Evolutionary conservation across 2,329 filamentous ascomycete species (phyloP).

Genomic region (Exophiala spinifera): DNA sequence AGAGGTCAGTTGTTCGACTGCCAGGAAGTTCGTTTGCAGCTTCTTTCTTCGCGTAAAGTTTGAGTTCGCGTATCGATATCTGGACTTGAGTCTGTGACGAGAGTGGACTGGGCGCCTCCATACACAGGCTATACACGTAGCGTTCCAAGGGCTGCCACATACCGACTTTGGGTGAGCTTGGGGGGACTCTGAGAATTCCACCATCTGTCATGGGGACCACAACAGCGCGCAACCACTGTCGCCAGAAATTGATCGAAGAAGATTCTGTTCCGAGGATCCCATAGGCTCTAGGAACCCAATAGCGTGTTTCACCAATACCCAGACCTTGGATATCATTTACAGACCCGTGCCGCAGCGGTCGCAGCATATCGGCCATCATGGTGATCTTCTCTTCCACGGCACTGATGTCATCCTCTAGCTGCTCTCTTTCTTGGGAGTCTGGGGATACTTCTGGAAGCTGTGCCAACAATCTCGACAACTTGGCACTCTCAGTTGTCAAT

Average conservation of each 20-base stretch:
- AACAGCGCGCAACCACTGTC: slow-evolving; percentile 93
- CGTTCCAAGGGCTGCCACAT: slow-evolving; percentile 95
- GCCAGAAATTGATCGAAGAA: slow-evolving; percentile 88
- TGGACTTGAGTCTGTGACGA: slow-evolving; percentile 96
- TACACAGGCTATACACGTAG: slow-evolving; percentile 95
- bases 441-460: slow-evolving; percentile 76
- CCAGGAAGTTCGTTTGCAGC: slow-evolving; percentile 90
- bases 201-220: slow-evolving; percentile 96
- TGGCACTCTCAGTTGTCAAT: slow-evolving; percentile 80
- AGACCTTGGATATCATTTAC: slow-evolving; percentile 96
- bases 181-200: slow-evolving; percentile 73
- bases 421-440: slow-evolving; percentile 75
- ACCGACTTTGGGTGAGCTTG: slow-evolving; percentile 84
- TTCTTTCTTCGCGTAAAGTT: slow-evolving; percentile 89
- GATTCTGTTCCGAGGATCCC: slow-evolving; percentile 84
- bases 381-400: slow-evolving; percentile 95
- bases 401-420: slow-evolving; percentile 89
- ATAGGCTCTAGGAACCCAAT: slow-evolving; percentile 93
- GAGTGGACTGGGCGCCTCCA: slow-evolving; percentile 87
- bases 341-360: slow-evolving; percentile 87
- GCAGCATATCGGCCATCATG: slow-evolving; percentile 92
- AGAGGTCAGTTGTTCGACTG: slow-evolving; percentile 86
- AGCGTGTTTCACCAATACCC: slow-evolving; percentile 88
- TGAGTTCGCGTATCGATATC: slow-evolving; percentile 80
- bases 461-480: slow-evolving; percentile 82